Base-by-base conservation (phyloP, 352 stramenopile genomes). In the Pythium scleroteichum region DNA sequence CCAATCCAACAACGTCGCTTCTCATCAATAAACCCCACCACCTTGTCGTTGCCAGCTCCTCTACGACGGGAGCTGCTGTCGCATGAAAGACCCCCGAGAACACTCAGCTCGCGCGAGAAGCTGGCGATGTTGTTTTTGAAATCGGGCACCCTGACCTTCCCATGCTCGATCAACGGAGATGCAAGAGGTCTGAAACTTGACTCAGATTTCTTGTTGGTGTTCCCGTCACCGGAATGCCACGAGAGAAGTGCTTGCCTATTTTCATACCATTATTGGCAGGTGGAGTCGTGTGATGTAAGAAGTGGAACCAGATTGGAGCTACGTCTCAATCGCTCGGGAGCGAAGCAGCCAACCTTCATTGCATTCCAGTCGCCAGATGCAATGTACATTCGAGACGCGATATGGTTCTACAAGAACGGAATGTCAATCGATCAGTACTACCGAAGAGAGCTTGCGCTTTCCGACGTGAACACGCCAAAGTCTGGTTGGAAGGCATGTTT, bases 241-340 rank as follows among this genome's bases (percentile, higher is more conserved):
- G 79, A 88, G 24, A 73, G 75, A n/a, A 87, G 70, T 19, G 83
- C 83, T 12, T 90, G 73, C 46, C 65, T 90, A 47, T 88, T 91
- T 60, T 85, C 71, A 32, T 91, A 91, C 40, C 48, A 47, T 12
- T 90, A 88, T 53, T 75, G 84, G 12, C 65, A 76, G 45, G 57
- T 91, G 3, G 78, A 86, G 17, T 66, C 62, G 1, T 92, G 80
- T 38, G 70, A 87, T 39, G 70, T 76, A 1, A 41, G 53, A 5
- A 65, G 66, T 7, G 46, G 49, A 7, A 74, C 68, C 4, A 71
- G 78, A 0, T 55, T 92, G 2, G 77, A 89, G 50, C 59, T 92
- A 5, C 78, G 76, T 8, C 87, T 90, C 17, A 58, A 47, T 27
- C 75, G 68, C n/a, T 73, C 63, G 10, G 74, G 48, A 0, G 67